Conservation (phyloP, 1,139 yeast species). For the Ogataea hybrid region DNA sequence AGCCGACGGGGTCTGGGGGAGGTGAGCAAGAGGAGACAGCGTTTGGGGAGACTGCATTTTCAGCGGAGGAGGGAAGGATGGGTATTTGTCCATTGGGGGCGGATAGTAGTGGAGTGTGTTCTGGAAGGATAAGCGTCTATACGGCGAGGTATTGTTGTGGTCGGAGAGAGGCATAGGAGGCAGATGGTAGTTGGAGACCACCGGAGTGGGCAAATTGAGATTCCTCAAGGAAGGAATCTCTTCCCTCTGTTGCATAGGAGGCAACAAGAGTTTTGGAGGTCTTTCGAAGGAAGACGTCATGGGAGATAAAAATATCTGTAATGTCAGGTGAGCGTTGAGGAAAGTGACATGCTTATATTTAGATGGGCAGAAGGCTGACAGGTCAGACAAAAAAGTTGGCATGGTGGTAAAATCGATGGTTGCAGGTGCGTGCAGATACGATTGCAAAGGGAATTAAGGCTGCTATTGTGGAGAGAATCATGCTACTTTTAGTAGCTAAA, state of each 20-base stretch:
- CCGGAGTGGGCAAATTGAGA: slow-evolving; percentile 15
- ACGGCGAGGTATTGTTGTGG: background rate
- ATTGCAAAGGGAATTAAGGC: background rate
- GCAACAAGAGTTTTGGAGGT: slow-evolving; percentile 9
- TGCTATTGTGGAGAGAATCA: background rate
- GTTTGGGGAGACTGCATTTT: slow-evolving; percentile 5
- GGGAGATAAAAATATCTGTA: background rate
- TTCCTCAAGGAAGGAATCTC: slow-evolving; percentile 16
- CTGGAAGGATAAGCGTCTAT: slow-evolving; percentile 7
- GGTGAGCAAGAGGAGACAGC: slow-evolving; percentile 8
- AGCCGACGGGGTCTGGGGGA: slow-evolving; percentile 1
- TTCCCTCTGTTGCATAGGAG: slow-evolving; percentile 7
- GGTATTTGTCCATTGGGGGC: slow-evolving; percentile 6
- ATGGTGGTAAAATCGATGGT: slow-evolving; percentile 3
- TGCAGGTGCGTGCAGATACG: slow-evolving; percentile 2
- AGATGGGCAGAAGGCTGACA: slow-evolving; percentile 3
- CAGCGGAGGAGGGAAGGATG: slow-evolving; percentile 8
- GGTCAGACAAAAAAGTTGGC: slow-evolving; percentile 8
- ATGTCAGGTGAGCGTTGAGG: background rate
- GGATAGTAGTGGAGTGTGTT: slow-evolving; percentile 5
- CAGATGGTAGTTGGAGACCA: slow-evolving; percentile 9
- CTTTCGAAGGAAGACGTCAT: slow-evolving; percentile 16
- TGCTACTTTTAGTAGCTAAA: slow-evolving; percentile 7
- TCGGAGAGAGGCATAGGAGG: slow-evolving; percentile 5
- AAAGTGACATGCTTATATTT: slow-evolving; percentile 3